These are phyloP conservation scores for Apiospora malaysiana DNA, from an alignment of 2,329 filamentous ascomycete species.

Conservation along the genomic window DNA sequence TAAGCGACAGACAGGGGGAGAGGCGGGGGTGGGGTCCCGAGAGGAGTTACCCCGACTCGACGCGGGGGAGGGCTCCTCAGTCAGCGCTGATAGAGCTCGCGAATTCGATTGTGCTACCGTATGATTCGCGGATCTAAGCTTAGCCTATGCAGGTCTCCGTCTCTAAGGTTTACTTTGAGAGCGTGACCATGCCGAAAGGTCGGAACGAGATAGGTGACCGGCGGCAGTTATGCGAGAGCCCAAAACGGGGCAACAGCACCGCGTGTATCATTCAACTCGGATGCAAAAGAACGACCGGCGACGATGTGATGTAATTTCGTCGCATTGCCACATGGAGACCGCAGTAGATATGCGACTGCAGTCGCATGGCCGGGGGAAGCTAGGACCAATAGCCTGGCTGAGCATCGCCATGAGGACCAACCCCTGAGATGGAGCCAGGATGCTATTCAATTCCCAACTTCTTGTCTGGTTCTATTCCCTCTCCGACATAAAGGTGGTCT, in stretches of 20 bases:
- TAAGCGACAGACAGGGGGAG: not conserved
- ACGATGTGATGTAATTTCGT: not conserved
- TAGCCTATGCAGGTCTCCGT: slow-evolving; percentile 16
- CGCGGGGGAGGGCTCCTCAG: not conserved
- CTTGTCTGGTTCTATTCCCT: not conserved
- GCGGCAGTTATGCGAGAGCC: not conserved
- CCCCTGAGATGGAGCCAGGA: not conserved
- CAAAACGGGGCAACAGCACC: not conserved
- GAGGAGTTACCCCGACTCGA: slow-evolving; percentile 1
- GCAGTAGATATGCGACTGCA: not conserved
- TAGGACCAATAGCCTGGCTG: not conserved
- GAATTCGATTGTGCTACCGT: slow-evolving; percentile 4
- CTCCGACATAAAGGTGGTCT: not conserved
- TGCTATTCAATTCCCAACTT: too few relatives aligned
- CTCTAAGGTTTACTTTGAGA: not conserved
- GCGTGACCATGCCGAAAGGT: not conserved
- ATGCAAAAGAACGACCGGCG: not conserved
- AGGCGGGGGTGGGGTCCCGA: slow-evolving; percentile 1
- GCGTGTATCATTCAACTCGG: not conserved
- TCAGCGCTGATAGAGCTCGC: slow-evolving; percentile 6
- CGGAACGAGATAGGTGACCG: not conserved
- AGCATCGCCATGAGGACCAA: not conserved
- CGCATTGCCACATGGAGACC: not conserved
- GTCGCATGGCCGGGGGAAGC: not conserved
- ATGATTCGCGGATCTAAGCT: slow-evolving; percentile 1